Evolutionary conservation across 495 filamentous ascomycete species (phyloP), one percentile per base, ranked within the genome.

Genomic region (Trichoderma asperelloides): DNA sequence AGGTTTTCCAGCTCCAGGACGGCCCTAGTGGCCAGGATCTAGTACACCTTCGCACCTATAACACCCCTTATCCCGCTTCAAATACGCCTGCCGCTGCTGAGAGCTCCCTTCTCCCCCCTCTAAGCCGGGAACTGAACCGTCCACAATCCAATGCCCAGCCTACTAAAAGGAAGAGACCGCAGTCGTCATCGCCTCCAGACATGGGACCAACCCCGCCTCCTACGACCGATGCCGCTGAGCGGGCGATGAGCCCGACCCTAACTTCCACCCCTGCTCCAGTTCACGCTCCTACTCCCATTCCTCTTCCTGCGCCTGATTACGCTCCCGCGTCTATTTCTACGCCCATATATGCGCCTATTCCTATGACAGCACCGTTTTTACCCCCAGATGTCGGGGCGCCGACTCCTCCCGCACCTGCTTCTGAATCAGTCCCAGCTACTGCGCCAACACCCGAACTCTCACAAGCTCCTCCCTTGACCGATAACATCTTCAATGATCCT

Each of bases 21-120:
- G 66, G 68, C 21, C 67, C 62, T 43, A 63, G 37, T 8, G 71
- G 68, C 55, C 69, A 71, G 13, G 68, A 71, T 62, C 39, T 65
- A 39, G 57, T 63, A 16, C 60, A 62, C n/a, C 23, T 67, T 30
- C 25, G 16, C 41, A 65, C 27, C 40, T 47, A 47, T 25, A 49
- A 45, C 40, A 65, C 64, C 12, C 64, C 64, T 30, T 30, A 65
- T 30, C 64, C 64, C 8, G 27, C 64, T 1, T 43, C 64, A 3
- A 30, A 41, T 13, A 18, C 64, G 15, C 21, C 64, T 25, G 55
- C 55, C 27, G 8, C 55, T 30, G 9, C 55, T 18, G 55, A 60
- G 12, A 60, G 27, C 55, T 60, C 55, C 55, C 25, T 28, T 15
- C 23, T 30, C 2, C 55, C 55, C 18, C 55, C 55, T 7, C 25